Evolutionary conservation across 345 rosid genomes (phyloP).

Genomic region (Eutrema yunnanense): DNA sequence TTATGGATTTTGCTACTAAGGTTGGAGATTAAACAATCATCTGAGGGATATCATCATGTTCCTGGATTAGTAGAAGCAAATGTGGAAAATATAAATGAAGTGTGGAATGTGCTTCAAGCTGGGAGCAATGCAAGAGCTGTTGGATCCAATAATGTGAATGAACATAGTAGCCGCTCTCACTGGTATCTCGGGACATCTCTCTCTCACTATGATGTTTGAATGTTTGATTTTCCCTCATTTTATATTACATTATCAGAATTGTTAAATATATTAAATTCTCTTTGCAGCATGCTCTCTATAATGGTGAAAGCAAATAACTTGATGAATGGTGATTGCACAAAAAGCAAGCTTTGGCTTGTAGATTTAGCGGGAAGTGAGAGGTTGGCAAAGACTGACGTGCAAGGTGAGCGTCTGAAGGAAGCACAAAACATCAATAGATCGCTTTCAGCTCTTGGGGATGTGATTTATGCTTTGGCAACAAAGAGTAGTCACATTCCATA

Average conservation of each 20-base stretch:
- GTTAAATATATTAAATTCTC: not conserved
- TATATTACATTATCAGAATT: not conserved
- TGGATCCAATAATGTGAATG: slow-evolving; percentile 94
- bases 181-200: slow-evolving; percentile 44
- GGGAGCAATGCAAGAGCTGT: slow-evolving; percentile 96
- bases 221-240: slow-evolving; percentile 1
- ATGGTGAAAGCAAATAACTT: slow-evolving; percentile 81
- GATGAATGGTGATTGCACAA: slow-evolving; percentile 80
- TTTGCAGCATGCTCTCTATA: slow-evolving; percentile 82
- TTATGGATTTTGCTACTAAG: slow-evolving; percentile 28
- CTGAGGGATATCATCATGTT: slow-evolving; percentile 77
- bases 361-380: slow-evolving; percentile 99
- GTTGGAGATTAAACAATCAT: slow-evolving; percentile 90
- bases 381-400: slow-evolving; percentile 83
- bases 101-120: slow-evolving; percentile 77
- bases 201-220: not conserved
- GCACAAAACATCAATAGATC: slow-evolving; percentile 94
- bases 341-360: slow-evolving; percentile 98
- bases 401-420: slow-evolving; percentile 92
- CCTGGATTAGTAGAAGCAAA: slow-evolving; percentile 86
- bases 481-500: slow-evolving; percentile 90
- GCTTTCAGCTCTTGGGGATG: slow-evolving; percentile 96
- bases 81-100: slow-evolving; percentile 68
- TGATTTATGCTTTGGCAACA: slow-evolving; percentile 77
- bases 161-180: slow-evolving; percentile 97